Evolutionary conservation across 768 basidiomycete genomes (phyloP), one percentile per base, ranked within the genome.

Genomic region (Clitopilus hobsonii): DNA sequence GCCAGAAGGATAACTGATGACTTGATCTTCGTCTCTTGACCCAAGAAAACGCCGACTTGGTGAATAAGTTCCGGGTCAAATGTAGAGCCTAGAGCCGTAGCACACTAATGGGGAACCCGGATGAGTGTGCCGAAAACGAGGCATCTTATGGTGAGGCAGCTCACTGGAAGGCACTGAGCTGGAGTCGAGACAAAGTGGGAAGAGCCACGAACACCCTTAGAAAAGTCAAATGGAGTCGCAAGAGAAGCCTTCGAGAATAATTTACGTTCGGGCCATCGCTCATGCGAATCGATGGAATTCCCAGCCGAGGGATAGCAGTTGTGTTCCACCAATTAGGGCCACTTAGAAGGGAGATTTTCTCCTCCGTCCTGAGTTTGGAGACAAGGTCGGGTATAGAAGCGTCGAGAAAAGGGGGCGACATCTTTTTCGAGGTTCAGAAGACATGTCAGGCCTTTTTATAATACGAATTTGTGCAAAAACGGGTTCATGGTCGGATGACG

Each of bases 281-380:
- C 79, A 89, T 86, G 23, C 86, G 80, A 60, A 89, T 73, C 25
- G 81, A 74, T 5, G 86, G 87, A 52, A 89, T 81, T n/a, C 71
- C 74, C 16, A 88, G 75, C 22, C 85, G 74, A 10, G 74, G 69
- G 53, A 89, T 74, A 16, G 79, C 59, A 29, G 73, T 74, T 14
- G 85, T 86, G 61, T 85, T 86, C 86, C 87, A 88, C 83, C 84
- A 86, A 60, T 85, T 82, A 6, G 83, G 84, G 13, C 82, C 85
- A 24, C 82, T 77, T 3, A 86, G 75, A 16, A 89, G 73, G 2
- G 76, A 65, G 52, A 86, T 82, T 67, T 86, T 87, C 71, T 87
- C 86, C 22, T 85, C 81, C 5, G 74, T 74, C 47, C 75, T 79
- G 53, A 88, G 74, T 59, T 77, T 73, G 51, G 71, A 67, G 49